Conservation (phyloP, 345 rosid species). For the Lumnitzera racemosa region DNA sequence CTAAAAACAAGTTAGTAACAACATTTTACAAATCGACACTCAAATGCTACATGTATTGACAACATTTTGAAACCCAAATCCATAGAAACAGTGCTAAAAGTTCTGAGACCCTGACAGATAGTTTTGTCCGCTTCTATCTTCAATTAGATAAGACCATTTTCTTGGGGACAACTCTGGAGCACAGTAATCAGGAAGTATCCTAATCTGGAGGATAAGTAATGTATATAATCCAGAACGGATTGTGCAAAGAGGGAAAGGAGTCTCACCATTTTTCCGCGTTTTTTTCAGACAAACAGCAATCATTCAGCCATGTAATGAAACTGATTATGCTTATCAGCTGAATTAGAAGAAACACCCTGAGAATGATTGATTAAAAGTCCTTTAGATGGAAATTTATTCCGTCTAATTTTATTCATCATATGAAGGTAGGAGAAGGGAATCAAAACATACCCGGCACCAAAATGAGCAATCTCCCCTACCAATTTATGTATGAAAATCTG, state of each 20-base stretch:
- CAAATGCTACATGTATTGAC: too few species aligned
- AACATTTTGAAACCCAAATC: too few species aligned
- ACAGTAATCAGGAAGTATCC: too few species aligned
- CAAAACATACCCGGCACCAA: conserved; percentile 87
- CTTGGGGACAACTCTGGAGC: too few species aligned
- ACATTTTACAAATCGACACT: too few species aligned
- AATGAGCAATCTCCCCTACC: conserved; percentile 92
- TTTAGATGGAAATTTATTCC: conserved; percentile 3
- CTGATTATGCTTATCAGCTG: conserved; percentile 89
- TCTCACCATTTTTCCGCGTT: conserved; percentile 69
- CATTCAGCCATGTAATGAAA: conserved; percentile 81
- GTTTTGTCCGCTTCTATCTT: too few species aligned
- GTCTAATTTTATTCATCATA: conserved; percentile 13
- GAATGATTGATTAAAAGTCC: conserved; percentile 9
- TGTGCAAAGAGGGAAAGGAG: neutral
- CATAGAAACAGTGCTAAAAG: too few species aligned
- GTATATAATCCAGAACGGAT: neutral
- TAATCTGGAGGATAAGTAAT: too few species aligned
- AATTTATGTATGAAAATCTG: conserved; percentile 5
- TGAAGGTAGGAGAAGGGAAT: conserved; percentile 10
- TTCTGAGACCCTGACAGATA: too few species aligned
- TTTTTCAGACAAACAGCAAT: conserved; percentile 57
- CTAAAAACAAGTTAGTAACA: neutral
- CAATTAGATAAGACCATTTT: too few species aligned
- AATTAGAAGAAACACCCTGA: conserved; percentile 89